These are phyloP conservation scores for Nakazawaea wickerhamii DNA, from an alignment of 805 yeast species.

Conservation along the genomic window DNA sequence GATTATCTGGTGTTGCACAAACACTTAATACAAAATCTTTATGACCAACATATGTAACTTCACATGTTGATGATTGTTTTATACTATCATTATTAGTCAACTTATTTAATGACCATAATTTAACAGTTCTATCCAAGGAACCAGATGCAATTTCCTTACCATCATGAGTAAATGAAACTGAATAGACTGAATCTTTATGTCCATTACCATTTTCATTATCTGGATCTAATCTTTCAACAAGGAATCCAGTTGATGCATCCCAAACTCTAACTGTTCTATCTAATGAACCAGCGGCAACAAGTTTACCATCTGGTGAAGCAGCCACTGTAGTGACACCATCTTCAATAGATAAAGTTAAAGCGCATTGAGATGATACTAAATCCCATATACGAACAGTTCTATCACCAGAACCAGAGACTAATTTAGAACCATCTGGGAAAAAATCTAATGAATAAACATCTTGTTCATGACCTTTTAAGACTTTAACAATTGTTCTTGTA, in stretches of 20 bases:
- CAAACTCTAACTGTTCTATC: slow-evolving; percentile 95
- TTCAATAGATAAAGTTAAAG: slow-evolving; percentile 83
- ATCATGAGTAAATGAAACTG: slow-evolving; percentile 87
- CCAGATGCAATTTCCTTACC: slow-evolving; percentile 93
- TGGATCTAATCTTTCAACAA: slow-evolving; percentile 87
- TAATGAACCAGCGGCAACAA: slow-evolving; percentile 93
- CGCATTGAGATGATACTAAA: slow-evolving; percentile 81
- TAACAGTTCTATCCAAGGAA: slow-evolving; percentile 91
- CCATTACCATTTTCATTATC: slow-evolving; percentile 88
- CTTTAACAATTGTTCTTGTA: slow-evolving; percentile 77
- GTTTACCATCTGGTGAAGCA: slow-evolving; percentile 89
- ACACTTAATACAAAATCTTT: slow-evolving; percentile 93
- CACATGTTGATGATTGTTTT: slow-evolving; percentile 56
- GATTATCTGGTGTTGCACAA: slow-evolving; percentile 88
- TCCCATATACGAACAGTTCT: slow-evolving; percentile 97
- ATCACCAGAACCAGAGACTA: slow-evolving; percentile 95
- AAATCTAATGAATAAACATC: slow-evolving; percentile 94
- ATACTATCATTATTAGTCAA: slow-evolving; percentile 29
- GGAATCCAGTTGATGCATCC: slow-evolving; percentile 89
- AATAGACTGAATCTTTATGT: slow-evolving; percentile 92
- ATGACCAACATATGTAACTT: slow-evolving; percentile 92
- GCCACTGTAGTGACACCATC: slow-evolving; percentile 99
- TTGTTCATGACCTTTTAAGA: slow-evolving; percentile 92
- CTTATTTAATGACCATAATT: slow-evolving; percentile 87
- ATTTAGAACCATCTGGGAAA: slow-evolving; percentile 88